Evolutionary conservation across 352 stramenopile species (phyloP).

Genomic region (Phytophthora pisi): DNA sequence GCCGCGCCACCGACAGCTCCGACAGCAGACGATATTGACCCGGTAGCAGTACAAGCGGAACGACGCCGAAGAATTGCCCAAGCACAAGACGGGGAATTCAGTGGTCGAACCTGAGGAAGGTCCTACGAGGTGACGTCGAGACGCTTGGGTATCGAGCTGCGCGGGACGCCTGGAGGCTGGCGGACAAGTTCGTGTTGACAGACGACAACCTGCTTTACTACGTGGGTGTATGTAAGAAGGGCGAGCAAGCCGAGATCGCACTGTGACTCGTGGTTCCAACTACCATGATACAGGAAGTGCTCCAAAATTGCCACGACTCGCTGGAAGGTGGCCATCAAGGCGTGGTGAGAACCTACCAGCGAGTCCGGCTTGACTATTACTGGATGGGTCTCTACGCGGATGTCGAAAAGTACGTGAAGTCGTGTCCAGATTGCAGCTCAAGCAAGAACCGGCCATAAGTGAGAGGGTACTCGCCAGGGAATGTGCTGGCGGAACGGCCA

Average conservation of each 20-base stretch:
- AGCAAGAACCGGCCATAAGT: slow-evolving; percentile 6
- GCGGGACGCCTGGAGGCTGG: neutral
- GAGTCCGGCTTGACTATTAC: neutral
- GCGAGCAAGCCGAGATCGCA: too few species aligned
- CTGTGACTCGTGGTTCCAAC: neutral
- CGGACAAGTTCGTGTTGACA: too few species aligned
- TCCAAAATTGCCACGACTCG: neutral
- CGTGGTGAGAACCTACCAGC: neutral
- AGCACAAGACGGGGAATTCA: neutral
- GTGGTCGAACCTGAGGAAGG: neutral
- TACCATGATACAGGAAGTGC: neutral
- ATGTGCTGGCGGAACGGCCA: slow-evolving; percentile 1
- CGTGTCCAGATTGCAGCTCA: neutral
- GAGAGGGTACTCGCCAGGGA: slow-evolving; percentile 2
- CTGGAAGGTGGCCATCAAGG: neutral
- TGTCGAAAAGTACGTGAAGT: neutral
- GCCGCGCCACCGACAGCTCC: too few species aligned
- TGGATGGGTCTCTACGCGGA: neutral
- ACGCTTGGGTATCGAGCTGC: neutral
- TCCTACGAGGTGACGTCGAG: neutral
- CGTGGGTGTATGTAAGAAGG: too few species aligned
- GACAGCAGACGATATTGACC: too few species aligned
- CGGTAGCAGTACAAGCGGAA: too few species aligned
- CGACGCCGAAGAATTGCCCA: neutral
- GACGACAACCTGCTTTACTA: too few species aligned